Conservation (phyloP, 331 rosid genomes). For the Malus hybrid region DNA sequence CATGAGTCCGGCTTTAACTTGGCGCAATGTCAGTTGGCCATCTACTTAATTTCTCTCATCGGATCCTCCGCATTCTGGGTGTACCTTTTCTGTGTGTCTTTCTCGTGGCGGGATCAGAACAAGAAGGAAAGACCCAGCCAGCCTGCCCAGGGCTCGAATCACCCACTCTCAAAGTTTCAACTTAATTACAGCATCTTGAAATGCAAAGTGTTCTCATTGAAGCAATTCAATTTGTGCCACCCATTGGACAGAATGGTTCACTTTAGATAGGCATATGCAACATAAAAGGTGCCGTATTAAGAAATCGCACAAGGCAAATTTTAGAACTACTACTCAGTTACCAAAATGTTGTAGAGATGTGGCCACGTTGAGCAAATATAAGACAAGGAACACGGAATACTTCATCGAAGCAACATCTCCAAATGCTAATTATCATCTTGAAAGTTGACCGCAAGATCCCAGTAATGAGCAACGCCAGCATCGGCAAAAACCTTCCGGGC, state of each 20-base stretch:
- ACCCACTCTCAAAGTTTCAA: not conserved
- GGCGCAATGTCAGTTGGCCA: not conserved
- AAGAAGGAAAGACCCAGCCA: too few species aligned
- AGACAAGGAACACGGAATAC: not conserved
- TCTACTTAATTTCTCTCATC: not conserved
- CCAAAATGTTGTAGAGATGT: conserved; percentile 10
- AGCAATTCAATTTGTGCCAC: not conserved
- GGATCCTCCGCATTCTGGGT: too few species aligned
- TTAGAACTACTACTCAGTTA: conserved; percentile 6
- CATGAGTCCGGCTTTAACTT: not conserved
- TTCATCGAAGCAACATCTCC: conserved; percentile 2
- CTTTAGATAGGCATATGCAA: not conserved
- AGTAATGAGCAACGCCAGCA: conserved; percentile 89
- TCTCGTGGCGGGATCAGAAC: too few species aligned
- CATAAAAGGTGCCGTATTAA: not conserved
- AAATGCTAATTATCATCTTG: conserved; percentile 31
- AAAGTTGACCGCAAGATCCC: conserved; percentile 76
- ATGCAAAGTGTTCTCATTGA: not conserved
- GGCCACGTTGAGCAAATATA: conserved; percentile 11
- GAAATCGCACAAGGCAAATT: conserved; percentile 7
- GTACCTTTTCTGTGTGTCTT: too few species aligned
- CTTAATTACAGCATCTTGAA: not conserved
- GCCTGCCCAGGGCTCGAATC: not conserved
- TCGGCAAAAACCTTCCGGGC: conserved; percentile 71
- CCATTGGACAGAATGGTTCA: not conserved